Evolutionary conservation across 2,329 filamentous ascomycete genomes (phyloP).

Genomic region (Cercospora citrullina): DNA sequence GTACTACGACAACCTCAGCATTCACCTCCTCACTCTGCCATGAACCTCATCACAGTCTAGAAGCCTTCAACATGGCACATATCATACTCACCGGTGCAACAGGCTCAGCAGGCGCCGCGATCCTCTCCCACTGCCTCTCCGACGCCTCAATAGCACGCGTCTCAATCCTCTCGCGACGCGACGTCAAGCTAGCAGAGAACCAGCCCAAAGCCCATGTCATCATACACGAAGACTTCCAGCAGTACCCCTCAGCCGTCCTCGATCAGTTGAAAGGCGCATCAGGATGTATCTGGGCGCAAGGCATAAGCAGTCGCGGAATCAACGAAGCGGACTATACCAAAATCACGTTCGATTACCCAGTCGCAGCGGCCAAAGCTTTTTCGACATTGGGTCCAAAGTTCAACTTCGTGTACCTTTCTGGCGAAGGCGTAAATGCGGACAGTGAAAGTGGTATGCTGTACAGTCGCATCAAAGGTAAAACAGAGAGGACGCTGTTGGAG

Average conservation of each 20-base stretch:
- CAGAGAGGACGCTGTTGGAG: constrained; percentile 60
- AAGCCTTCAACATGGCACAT: constrained; percentile 34
- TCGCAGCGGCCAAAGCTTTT: constrained; percentile 65
- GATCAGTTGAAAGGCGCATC: constrained; percentile 62
- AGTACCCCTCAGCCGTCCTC: constrained; percentile 60
- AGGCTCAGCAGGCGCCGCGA: constrained; percentile 44
- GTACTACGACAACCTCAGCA: background rate
- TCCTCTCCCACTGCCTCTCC: constrained; percentile 42
- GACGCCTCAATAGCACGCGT: constrained; percentile 59
- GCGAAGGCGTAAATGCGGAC: constrained; percentile 58
- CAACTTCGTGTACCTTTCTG: constrained; percentile 71
- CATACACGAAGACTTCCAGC: constrained; percentile 65
- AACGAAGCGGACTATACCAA: constrained; percentile 53
- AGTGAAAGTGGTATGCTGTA: constrained; percentile 61
- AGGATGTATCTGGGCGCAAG: constrained; percentile 73
- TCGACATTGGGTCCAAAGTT: constrained; percentile 57
- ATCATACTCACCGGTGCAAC: constrained; percentile 50
- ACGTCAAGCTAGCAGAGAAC: constrained; percentile 62
- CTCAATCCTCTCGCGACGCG: constrained; percentile 66
- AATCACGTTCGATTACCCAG: constrained; percentile 67
- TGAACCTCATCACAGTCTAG: background rate
- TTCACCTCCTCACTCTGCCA: background rate
- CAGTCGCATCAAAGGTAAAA: constrained; percentile 65
- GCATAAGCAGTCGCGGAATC: constrained; percentile 50
- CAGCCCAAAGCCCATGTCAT: constrained; percentile 66